Base-by-base conservation (phyloP, 768 basidiomycete species). In the Leccinum olivaceopallidum region DNA sequence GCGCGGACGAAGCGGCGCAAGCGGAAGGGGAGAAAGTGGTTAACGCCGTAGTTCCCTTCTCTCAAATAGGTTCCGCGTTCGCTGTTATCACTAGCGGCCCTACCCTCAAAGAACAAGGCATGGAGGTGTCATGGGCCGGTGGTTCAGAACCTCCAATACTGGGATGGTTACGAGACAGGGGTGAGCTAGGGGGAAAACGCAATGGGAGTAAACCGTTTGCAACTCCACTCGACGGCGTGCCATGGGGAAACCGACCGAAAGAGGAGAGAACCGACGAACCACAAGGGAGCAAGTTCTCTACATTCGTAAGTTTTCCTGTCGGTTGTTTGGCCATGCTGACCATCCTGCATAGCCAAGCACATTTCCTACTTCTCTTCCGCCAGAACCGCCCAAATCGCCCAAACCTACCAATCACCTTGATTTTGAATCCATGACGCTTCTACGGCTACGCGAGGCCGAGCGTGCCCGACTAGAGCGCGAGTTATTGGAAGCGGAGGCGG, bases 401-500 rank as follows among this genome's bases (percentile, higher is more conserved):
- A 71, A 68, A 22, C 34, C 73, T n/a, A 53, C 70, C 22, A 67
- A 78, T 12, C 82, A 82, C 2, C 65, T 93, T 53, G 89, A 93
- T 69, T 94, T 88, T 58, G 92, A 94, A 73, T 84, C 87, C 3
- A 68, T 93, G 60, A 94, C 90, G 1, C 78, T 94, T 37, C 82
- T 94, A 80, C 83, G 92, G 5, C 77, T 95, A 70, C 80, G 92
- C 37, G 89, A 94, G 68, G 90, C 92, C 0, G 92, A 94, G 71
- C 80, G 88, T 42, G 88, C 86, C 63, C 78, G 88, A 49, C 70
- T 95, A 26, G 92, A 94, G 70, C 79, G 83, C 60, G 90, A 92
- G 71, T 91, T 92, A 63, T 72, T 84, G 42, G 89, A 90, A 68
- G 81, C 83, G 56, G 90, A 92, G 65, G 85, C 82, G 6, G 62